Conservation (phyloP, 2,329 filamentous ascomycete species). For the Endothia cerciana region DNA sequence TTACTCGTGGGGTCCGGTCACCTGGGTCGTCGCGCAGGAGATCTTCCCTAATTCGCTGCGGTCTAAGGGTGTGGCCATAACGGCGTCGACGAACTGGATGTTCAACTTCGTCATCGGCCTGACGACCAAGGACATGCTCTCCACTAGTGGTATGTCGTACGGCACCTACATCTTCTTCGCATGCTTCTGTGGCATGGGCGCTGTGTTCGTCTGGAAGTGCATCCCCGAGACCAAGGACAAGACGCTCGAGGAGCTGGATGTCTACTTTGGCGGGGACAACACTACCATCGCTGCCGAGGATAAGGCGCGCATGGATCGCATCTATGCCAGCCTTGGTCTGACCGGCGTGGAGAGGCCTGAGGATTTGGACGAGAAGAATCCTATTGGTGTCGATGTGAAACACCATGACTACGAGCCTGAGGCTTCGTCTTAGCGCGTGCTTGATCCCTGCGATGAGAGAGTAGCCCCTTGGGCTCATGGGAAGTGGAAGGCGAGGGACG, state of each 20-base stretch:
- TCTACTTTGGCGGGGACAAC: constrained; percentile 39
- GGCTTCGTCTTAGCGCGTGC: too few relatives aligned
- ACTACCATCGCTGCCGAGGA: constrained; percentile 41
- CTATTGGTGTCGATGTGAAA: constrained; percentile 2
- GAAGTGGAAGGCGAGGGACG: too few relatives aligned
- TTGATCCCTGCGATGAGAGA: too few relatives aligned
- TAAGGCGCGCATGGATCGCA: constrained; percentile 34
- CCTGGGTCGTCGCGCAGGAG: constrained; percentile 35
- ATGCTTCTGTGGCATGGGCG: constrained; percentile 39
- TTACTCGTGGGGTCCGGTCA: constrained; percentile 43
- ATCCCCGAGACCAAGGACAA: constrained; percentile 37
- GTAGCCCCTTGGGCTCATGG: not conserved
- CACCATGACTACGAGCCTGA: constrained; percentile 16
- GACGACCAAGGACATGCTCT: constrained; percentile 31
- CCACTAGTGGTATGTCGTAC: constrained; percentile 25
- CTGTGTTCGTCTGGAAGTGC: constrained; percentile 40
- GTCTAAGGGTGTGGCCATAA: constrained; percentile 32
- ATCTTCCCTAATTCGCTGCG: constrained; percentile 35
- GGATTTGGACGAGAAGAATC: constrained; percentile 24
- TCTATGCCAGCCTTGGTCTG: constrained; percentile 32
- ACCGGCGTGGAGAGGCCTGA: constrained; percentile 37
- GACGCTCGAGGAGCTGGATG: constrained; percentile 31
- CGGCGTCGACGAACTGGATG: constrained; percentile 35
- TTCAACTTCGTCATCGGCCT: constrained; percentile 33
- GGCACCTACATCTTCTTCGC: constrained; percentile 48